Conservation (phyloP, 2,329 filamentous ascomycete species). For the Curvularia lunata region DNA sequence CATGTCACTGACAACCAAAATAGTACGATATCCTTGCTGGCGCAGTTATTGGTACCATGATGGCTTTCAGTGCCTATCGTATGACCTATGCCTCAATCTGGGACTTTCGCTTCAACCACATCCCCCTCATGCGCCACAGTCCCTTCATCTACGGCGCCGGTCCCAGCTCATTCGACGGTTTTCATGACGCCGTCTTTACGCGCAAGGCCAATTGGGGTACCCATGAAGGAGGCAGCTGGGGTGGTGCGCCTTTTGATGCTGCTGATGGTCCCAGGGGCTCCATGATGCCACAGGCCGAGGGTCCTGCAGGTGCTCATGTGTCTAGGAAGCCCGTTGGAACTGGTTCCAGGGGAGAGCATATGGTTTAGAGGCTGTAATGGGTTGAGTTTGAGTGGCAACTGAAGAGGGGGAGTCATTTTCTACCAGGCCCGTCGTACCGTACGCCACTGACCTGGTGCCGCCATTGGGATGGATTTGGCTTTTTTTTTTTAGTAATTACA, state of each 20-base stretch:
- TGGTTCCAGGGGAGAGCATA: conserved; percentile 7
- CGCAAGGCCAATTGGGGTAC: conserved; percentile 66
- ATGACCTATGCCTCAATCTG: conserved; percentile 72
- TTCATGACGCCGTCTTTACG: conserved; percentile 64
- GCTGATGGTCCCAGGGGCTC: conserved; percentile 45
- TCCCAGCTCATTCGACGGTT: conserved; percentile 49
- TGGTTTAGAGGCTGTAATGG: conserved; percentile 6
- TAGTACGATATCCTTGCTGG: conserved; percentile 77
- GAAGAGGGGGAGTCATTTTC: not conserved
- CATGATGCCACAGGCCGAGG: conserved; percentile 39
- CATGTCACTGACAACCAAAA: not conserved
- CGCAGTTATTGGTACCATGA: conserved; percentile 67
- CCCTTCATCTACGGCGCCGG: conserved; percentile 61
- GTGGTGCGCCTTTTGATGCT: conserved; percentile 54
- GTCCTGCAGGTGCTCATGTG: conserved; percentile 35
- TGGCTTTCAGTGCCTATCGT: conserved; percentile 70
- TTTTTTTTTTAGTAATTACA: not conserved
- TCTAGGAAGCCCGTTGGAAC: conserved; percentile 21
- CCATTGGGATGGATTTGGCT: not conserved
- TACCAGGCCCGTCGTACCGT: too few relatives aligned
- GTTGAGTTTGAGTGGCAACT: not conserved
- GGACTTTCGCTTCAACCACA: conserved; percentile 72
- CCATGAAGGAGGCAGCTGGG: conserved; percentile 48
- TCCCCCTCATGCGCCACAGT: conserved; percentile 66
- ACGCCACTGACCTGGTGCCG: not conserved